Evolutionary conservation across 331 rosid genomes (phyloP).

Genomic region (Dryas integrifolia): DNA sequence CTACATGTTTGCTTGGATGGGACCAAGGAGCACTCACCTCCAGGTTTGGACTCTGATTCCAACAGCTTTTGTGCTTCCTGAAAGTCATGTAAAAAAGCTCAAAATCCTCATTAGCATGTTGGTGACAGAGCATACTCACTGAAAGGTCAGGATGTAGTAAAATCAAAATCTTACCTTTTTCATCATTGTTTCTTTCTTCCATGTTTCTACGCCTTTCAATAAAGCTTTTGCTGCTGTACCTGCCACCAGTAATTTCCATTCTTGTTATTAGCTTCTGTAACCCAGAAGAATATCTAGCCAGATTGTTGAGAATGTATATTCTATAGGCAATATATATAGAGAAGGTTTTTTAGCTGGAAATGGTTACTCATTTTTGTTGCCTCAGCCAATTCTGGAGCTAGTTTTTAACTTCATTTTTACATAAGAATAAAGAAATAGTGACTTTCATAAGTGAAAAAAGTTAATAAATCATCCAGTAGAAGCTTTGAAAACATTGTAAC

Average conservation of each 20-base stretch:
- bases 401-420: too few relatives aligned
- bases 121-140: neutral
- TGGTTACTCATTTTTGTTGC: too few relatives aligned
- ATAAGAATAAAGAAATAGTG: too few relatives aligned
- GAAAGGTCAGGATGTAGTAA: constrained; percentile 1
- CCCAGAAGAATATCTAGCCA: neutral
- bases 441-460: too few relatives aligned
- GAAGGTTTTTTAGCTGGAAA: too few relatives aligned
- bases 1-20: neutral
- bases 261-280: too few relatives aligned
- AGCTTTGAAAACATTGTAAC: too few relatives aligned
- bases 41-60: constrained; percentile 47
- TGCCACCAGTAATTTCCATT: constrained; percentile 20
- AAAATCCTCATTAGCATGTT: constrained; percentile 12
- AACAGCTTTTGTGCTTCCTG: constrained; percentile 58
- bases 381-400: too few relatives aligned
- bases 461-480: too few relatives aligned
- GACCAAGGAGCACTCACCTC: constrained; percentile 40
- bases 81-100: constrained; percentile 32
- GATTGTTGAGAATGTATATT: too few relatives aligned
- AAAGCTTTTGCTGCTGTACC: constrained; percentile 76
- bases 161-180: constrained; percentile 41
- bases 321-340: too few relatives aligned
- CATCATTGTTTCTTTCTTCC: constrained; percentile 70
- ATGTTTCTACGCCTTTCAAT: constrained; percentile 63